These are phyloP conservation scores for Eimeria nieschulzi DNA, from an alignment of 169 alveolate species.

Conservation along the genomic window DNA sequence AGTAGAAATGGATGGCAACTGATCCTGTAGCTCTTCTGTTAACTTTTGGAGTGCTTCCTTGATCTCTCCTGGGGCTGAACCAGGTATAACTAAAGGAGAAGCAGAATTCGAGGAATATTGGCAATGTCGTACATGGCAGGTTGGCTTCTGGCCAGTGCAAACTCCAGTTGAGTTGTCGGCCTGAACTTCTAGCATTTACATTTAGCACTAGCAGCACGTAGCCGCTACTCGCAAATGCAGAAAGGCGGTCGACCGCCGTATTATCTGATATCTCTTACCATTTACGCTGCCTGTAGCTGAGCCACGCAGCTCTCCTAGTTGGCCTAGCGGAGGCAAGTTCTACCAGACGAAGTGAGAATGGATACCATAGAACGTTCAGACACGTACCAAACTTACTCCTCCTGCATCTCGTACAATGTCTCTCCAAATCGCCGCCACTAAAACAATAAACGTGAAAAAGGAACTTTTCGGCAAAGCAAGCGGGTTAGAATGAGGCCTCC, in stretches of 20 bases:
- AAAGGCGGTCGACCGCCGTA: neutral
- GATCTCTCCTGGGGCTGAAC: constrained; percentile 32
- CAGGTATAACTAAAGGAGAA: neutral
- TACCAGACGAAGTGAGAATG: neutral
- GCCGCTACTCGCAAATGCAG: neutral
- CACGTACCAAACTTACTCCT: constrained; percentile 12
- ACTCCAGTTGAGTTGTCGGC: constrained; percentile 22
- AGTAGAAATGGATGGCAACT: constrained; percentile 37
- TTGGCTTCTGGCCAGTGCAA: constrained; percentile 56
- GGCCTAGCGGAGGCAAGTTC: constrained; percentile 22
- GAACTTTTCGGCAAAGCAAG: neutral
- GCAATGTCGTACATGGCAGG: constrained; percentile 30
- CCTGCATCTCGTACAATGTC: constrained; percentile 51
- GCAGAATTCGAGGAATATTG: neutral
- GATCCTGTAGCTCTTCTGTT: constrained; percentile 39
- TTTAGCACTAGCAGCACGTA: no score
- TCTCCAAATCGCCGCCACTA: constrained; percentile 47
- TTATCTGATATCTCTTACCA: neutral
- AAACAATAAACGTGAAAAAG: neutral
- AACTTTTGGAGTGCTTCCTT: constrained; percentile 21
- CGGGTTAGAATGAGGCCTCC: no score
- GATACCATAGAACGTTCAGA: neutral
- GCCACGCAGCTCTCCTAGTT: constrained; percentile 43
- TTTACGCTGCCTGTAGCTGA: neutral
- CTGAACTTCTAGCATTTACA: neutral